A percentile compares a stretch with the other conserved stretches of the same genome.
Conservation (phyloP, 106 monocot species). For the Ottelia alismoides region DNA sequence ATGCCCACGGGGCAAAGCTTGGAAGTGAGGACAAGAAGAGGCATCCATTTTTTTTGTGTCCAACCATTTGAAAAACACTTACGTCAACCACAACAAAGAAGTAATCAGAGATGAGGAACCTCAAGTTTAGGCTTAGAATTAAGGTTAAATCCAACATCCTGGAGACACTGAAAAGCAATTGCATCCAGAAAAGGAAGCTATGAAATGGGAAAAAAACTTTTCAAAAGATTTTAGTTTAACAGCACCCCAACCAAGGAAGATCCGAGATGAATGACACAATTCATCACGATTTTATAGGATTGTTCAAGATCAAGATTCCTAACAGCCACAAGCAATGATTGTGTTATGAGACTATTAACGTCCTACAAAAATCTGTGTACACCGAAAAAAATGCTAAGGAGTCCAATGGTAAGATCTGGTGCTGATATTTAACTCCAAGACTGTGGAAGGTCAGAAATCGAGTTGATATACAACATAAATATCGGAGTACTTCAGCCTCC, state of each 20-base stretch:
- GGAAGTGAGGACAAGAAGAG: constrained; percentile 58
- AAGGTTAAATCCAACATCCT: constrained; percentile 63
- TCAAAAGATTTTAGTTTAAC: constrained; percentile 59
- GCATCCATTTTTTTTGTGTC: constrained; percentile 44
- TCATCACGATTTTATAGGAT: too few relatives aligned
- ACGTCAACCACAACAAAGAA: constrained; percentile 51
- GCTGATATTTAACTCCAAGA: too few relatives aligned
- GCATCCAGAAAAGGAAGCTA: constrained; percentile 48
- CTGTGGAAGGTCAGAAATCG: too few relatives aligned
- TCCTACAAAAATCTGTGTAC: too few relatives aligned
- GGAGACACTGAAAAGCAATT: constrained; percentile 41
- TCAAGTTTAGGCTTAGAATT: constrained; percentile 52
- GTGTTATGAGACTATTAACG: too few relatives aligned
- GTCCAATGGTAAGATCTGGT: too few relatives aligned
- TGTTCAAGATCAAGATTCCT: too few relatives aligned
- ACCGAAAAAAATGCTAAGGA: too few relatives aligned
- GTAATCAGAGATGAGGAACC: constrained; percentile 35
- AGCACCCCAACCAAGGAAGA: constrained; percentile 58
- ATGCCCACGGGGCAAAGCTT: constrained; percentile 55
- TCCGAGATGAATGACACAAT: too few relatives aligned
- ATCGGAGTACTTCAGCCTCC: too few relatives aligned
- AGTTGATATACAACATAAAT: too few relatives aligned
- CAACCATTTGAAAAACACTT: constrained; percentile 25
- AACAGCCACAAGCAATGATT: too few relatives aligned
- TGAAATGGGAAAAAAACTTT: constrained; percentile 41